phyloP scores from a whole-genome alignment of 208 protist genomes.

The Angomonas desouzai region DNA sequence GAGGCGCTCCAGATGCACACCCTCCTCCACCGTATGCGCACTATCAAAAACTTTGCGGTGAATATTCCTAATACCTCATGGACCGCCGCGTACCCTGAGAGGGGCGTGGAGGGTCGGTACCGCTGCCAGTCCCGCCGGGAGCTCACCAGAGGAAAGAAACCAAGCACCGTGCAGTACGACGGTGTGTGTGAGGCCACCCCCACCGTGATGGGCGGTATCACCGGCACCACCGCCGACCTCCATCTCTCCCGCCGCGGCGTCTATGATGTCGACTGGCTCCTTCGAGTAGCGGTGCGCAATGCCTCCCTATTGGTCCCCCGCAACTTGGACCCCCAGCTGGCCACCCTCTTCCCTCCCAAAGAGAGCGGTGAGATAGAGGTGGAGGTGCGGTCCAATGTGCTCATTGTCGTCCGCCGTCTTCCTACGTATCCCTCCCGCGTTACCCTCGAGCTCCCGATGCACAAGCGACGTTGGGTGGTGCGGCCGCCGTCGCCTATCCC shows the following conservation, averaged over 20 bases:
- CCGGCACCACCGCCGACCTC: slow-evolving; percentile 34
- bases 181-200: slow-evolving; percentile 14
- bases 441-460: slow-evolving; percentile 66
- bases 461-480: slow-evolving; percentile 42
- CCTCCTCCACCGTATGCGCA: slow-evolving; percentile 48
- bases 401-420: slow-evolving; percentile 64
- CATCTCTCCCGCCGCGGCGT: slow-evolving; percentile 44
- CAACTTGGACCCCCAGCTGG: slow-evolving; percentile 47
- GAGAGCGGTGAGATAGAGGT: slow-evolving; percentile 16
- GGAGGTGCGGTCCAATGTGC: slow-evolving; percentile 45
- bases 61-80: slow-evolving; percentile 41
- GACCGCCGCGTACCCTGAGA: slow-evolving; percentile 19
- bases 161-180: slow-evolving; percentile 9
- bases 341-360: slow-evolving; percentile 20
- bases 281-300: slow-evolving; percentile 33
- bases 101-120: slow-evolving; percentile 35
- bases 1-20: slow-evolving; percentile 40
- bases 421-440: slow-evolving; percentile 36
- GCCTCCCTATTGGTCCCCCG: slow-evolving; percentile 19
- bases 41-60: slow-evolving; percentile 22
- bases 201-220: slow-evolving; percentile 18
- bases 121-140: slow-evolving; percentile 16
- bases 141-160: neutral
- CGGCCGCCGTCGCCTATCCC: slow-evolving; percentile 23
- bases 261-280: slow-evolving; percentile 51